Evolutionary conservation across 352 stramenopile species (phyloP), one percentile per base, ranked within the genome.

Genomic region (Phytophthora pini): DNA sequence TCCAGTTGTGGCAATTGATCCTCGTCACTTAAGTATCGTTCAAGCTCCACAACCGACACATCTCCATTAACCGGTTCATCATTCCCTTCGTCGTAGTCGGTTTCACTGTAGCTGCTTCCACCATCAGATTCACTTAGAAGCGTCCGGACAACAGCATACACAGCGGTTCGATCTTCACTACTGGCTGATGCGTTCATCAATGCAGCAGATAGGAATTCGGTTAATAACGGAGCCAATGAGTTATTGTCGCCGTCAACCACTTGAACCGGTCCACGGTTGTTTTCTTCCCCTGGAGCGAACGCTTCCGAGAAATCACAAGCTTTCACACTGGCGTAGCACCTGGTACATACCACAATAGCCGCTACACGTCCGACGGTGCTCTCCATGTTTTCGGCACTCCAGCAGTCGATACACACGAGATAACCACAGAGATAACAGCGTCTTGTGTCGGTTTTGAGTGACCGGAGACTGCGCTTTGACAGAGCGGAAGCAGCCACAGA

Each of bases 91-190:
- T 73, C 57, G 3, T 47, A 47, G n/a, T 70, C 56, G 8, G 31
- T 54, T 12, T 56, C 44, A 20, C 53, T 61, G 13, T 61, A 46
- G 45, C 38, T 46, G 45, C 38, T 46, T 34, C 32, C 43, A 17
- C 36, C 29, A 11, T 44, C 50, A 4, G 36, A 7, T 50, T 63
- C 51, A 22, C 52, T 68, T 36, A 72, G 50, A 17, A 72, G 10
- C 20, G 36, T 56, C 1, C 45, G 64, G 34, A 84, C 75, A n/a
- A 87, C 67, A 32, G 46, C 80, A 5, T 72, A 32, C 11, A 77
- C 41, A 0, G 70, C 68, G 8, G 48, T 43, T 9, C 48, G 72
- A 41, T 66, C 48, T 5, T 45, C 40, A 1, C 44, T 54, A 47
- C 44, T 44, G 11, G 45, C 34, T 6, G 52, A 34, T 8, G 36